A percentile compares a stretch with the other conserved stretches of the same genome.
phyloP scores from a whole-genome alignment of 1,284 basidiomycete species.

The Bondarzewia mesenterica region DNA sequence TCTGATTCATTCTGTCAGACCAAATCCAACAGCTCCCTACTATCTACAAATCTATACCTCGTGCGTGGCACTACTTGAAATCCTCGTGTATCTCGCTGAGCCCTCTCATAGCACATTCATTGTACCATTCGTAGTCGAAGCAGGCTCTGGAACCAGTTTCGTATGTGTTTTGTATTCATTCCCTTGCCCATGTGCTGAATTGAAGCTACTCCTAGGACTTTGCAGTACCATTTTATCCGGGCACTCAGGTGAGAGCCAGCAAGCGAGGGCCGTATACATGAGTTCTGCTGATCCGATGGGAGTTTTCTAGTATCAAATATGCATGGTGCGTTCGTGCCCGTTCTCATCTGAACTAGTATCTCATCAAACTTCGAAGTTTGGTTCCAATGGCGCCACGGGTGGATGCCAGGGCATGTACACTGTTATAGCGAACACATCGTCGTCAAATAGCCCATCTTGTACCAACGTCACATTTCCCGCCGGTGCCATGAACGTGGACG shows the following conservation, averaged over 20 bases:
- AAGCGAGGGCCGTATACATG: not conserved
- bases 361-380: conserved; percentile 30
- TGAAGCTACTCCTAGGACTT: conserved; percentile 33
- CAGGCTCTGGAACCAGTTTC: conserved; percentile 36
- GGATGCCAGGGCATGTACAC: conserved; percentile 53
- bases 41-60: conserved; percentile 55
- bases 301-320: conserved; percentile 46
- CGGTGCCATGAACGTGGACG: conserved; percentile 34
- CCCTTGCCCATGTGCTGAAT: not conserved
- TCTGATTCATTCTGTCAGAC: conserved; percentile 24
- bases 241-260: conserved; percentile 35
- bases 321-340: conserved; percentile 43
- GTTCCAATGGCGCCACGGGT: conserved; percentile 44
- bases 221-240: conserved; percentile 48
- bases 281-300: not conserved
- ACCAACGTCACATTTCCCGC: conserved; percentile 38
- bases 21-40: conserved; percentile 48
- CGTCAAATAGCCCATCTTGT: conserved; percentile 28
- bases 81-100: not conserved
- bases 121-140: conserved; percentile 43
- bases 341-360: not conserved
- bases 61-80: conserved; percentile 25
- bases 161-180: conserved; percentile 25
- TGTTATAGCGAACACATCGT: conserved; percentile 29
- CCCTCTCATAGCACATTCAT: conserved; percentile 30